Percentiles rank a stretch among this genome's conserved stretches.
phyloP scores from a whole-genome alignment of 225 moss, liverwort and hornwort species.

The Straminergon stramineum region DNA sequence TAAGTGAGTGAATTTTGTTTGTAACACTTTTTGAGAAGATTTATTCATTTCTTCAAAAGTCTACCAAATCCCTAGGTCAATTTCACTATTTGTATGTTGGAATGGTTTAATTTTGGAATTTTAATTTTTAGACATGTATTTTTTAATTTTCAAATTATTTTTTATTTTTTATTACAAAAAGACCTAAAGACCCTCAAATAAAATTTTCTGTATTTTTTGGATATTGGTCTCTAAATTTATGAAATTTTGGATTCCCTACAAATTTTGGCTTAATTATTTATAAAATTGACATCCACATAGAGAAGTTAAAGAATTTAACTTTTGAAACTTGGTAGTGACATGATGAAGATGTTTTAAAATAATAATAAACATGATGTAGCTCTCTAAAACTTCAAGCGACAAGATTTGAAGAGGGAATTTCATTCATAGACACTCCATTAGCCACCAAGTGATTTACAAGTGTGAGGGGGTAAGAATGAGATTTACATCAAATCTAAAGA shows the following conservation, averaged over 20 bases:
- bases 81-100: background rate
- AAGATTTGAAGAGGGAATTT: background rate
- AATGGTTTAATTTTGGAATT: too few relatives aligned
- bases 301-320: background rate
- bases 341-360: background rate
- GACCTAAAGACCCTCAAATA: too few relatives aligned
- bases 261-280: background rate
- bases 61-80: rapidly evolving
- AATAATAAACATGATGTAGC: too few relatives aligned
- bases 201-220: too few relatives aligned
- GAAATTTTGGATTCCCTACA: too few relatives aligned
- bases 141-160: background rate
- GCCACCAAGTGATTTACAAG: too few relatives aligned
- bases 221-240: too few relatives aligned
- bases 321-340: background rate
- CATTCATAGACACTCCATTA: too few relatives aligned
- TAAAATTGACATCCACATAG: rapidly evolving
- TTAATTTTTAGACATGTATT: background rate
- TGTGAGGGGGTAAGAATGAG: too few relatives aligned
- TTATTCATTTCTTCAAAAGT: background rate
- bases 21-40: rapidly evolving
- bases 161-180: too few relatives aligned
- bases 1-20: background rate
- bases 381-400: background rate
- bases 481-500: too few relatives aligned